A percentile compares a stretch with the other conserved stretches of the same genome.
phyloP scores from a whole-genome alignment of 805 yeast genomes.

The Myxozyma kluyveri region DNA sequence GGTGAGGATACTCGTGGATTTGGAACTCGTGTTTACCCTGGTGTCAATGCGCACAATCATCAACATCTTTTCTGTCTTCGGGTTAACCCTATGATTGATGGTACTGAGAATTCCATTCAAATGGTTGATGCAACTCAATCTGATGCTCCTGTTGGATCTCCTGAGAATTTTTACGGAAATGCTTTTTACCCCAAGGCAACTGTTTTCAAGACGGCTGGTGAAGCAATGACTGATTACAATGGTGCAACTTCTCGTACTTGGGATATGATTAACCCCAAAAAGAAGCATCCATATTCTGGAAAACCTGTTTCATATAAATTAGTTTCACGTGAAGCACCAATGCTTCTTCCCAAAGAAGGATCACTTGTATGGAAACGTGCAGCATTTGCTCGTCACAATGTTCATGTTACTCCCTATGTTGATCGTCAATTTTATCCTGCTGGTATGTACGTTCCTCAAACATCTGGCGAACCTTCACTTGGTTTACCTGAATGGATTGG shows the following conservation, averaged over 20 bases:
- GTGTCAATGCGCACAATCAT: slow-evolving; percentile 80
- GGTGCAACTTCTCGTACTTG: slow-evolving; percentile 67
- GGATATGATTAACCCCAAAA: slow-evolving; percentile 73
- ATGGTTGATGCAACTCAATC: slow-evolving; percentile 61
- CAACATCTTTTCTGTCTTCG: slow-evolving; percentile 79
- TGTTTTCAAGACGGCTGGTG: slow-evolving; percentile 59
- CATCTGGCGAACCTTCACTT: slow-evolving; percentile 36
- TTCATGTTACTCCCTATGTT: slow-evolving; percentile 67
- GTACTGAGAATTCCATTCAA: slow-evolving; percentile 73
- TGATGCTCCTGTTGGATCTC: slow-evolving; percentile 59
- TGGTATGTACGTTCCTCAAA: slow-evolving; percentile 47
- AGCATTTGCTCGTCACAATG: slow-evolving; percentile 68
- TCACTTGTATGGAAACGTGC: slow-evolving; percentile 78
- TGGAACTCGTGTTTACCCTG: slow-evolving; percentile 79
- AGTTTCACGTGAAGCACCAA: slow-evolving; percentile 72
- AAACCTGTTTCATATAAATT: slow-evolving; percentile 75
- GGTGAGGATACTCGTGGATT: slow-evolving; percentile 69
- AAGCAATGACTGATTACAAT: slow-evolving; percentile 59
- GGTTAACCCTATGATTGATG: slow-evolving; percentile 77
- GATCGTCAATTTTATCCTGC: slow-evolving; percentile 78
- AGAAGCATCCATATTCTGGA: slow-evolving; percentile 64
- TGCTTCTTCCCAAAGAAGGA: slow-evolving; percentile 68
- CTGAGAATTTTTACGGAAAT: slow-evolving; percentile 75
- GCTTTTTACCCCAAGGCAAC: slow-evolving; percentile 67
- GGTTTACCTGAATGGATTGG: slow-evolving; percentile 39